These are phyloP conservation scores for Russula virescens DNA, from an alignment of 768 basidiomycete genomes.

Conservation along the genomic window DNA sequence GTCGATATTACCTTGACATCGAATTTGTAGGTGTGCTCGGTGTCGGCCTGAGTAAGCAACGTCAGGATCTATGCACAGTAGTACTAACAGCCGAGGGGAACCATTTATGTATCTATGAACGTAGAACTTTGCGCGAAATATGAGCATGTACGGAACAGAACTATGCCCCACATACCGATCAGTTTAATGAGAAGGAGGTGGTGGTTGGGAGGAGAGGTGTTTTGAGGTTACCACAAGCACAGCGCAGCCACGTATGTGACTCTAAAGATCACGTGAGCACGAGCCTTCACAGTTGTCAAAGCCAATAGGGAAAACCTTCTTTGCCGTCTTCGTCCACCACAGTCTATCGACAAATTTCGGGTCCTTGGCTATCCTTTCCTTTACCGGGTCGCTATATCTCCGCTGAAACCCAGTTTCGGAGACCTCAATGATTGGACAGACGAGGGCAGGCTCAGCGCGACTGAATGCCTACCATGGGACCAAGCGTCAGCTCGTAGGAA, in stretches of 20 bases:
- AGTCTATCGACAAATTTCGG: neutral
- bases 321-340: too few species aligned
- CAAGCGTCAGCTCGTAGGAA: slow-evolving; percentile 22
- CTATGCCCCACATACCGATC: neutral
- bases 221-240: neutral
- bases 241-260: neutral
- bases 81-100: neutral
- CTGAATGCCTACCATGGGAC: slow-evolving; percentile 22
- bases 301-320: neutral
- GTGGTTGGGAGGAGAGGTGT: slow-evolving; percentile 1
- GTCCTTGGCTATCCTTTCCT: neutral
- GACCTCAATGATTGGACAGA: slow-evolving; percentile 16
- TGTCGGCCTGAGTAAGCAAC: slow-evolving; percentile 1
- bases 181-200: neutral
- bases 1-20: slow-evolving; percentile 62
- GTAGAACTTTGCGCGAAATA: neutral
- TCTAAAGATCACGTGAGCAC: neutral
- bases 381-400: slow-evolving; percentile 4
- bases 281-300: neutral
- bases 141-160: neutral
- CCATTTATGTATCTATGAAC: slow-evolving; percentile 6
- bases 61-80: neutral
- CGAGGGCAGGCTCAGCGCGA: slow-evolving; percentile 14
- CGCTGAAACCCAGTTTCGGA: neutral
- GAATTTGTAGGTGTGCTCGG: slow-evolving; percentile 60